Percentiles rank a stretch among this genome's conserved stretches.
phyloP scores from a whole-genome alignment of 108 stramenopile genomes.

The Cyclotella sp. region DNA sequence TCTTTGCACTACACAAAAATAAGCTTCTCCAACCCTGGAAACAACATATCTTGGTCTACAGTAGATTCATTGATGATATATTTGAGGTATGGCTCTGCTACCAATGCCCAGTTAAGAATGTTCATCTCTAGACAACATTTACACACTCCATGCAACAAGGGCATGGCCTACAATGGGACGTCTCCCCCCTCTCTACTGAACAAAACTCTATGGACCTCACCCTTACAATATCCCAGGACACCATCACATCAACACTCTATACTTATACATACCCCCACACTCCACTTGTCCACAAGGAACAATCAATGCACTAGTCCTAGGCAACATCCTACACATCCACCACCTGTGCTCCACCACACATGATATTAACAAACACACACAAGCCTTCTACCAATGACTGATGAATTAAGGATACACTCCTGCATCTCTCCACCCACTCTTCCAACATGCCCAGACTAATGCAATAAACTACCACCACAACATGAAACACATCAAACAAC shows the following conservation, averaged over 20 bases:
- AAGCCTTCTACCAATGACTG: constrained; percentile 29
- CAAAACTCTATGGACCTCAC: constrained; percentile 32
- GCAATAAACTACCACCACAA: too few species aligned
- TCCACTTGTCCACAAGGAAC: constrained; percentile 25
- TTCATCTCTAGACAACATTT: too few species aligned
- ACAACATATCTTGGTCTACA: too few species aligned
- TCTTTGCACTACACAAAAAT: too few species aligned
- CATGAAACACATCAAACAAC: too few species aligned
- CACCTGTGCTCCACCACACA: too few species aligned
- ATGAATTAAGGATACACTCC: constrained; percentile 22
- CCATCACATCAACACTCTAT: constrained; percentile 15
- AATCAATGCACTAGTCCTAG: constrained; percentile 15
- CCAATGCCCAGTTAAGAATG: too few species aligned
- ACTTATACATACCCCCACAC: constrained; percentile 33
- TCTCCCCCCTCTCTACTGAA: neutral
- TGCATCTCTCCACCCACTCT: constrained; percentile 18
- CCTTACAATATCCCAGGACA: constrained; percentile 1
- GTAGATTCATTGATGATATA: too few species aligned
- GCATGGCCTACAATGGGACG: constrained; percentile 14
- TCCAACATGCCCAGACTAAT: constrained; percentile 32
- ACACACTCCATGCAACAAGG: neutral
- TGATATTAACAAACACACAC: constrained; percentile 11
- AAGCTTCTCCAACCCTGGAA: too few species aligned
- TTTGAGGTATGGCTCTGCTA: too few species aligned
- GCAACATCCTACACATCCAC: constrained; percentile 26